These are phyloP conservation scores for Fonsecaea multimorphosa DNA, from an alignment of 2,329 filamentous ascomycete genomes.

Conservation along the genomic window DNA sequence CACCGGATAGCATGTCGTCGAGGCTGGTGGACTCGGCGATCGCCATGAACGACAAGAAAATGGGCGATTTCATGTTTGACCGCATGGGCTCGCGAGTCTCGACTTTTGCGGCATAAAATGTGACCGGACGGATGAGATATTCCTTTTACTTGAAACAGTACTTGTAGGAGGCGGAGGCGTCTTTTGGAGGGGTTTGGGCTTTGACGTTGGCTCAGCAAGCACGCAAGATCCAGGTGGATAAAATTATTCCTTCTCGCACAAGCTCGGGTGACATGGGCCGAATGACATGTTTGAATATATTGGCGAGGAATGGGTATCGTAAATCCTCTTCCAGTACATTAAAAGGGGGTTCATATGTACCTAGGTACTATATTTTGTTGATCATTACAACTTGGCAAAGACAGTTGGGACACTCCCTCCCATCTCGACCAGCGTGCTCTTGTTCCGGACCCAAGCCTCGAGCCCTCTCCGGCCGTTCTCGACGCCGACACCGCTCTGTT, in stretches of 20 bases:
- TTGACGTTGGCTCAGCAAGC: neutral
- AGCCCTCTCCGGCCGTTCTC: constrained; percentile 84
- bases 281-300: neutral
- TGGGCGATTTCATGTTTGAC: constrained; percentile 51
- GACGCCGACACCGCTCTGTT: constrained; percentile 83
- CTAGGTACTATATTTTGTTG: too few relatives aligned
- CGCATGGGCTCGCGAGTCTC: constrained; percentile 51
- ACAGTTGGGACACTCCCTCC: constrained; percentile 72
- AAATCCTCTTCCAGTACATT: neutral
- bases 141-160: neutral
- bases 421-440: constrained; percentile 87
- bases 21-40: constrained; percentile 54
- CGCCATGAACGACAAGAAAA: constrained; percentile 49
- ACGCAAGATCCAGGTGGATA: neutral
- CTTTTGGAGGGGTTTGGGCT: neutral
- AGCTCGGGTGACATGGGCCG: neutral
- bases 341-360: neutral
- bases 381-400: constrained; percentile 69
- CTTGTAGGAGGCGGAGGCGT: neutral
- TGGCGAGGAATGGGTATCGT: neutral
- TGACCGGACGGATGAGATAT: neutral
- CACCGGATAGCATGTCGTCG: constrained; percentile 57
- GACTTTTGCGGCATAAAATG: constrained; percentile 31
- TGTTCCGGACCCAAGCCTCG: constrained; percentile 82
- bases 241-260: neutral